Conservation (phyloP, 805 yeast species). For the Brettanomyces naardenensis region DNA sequence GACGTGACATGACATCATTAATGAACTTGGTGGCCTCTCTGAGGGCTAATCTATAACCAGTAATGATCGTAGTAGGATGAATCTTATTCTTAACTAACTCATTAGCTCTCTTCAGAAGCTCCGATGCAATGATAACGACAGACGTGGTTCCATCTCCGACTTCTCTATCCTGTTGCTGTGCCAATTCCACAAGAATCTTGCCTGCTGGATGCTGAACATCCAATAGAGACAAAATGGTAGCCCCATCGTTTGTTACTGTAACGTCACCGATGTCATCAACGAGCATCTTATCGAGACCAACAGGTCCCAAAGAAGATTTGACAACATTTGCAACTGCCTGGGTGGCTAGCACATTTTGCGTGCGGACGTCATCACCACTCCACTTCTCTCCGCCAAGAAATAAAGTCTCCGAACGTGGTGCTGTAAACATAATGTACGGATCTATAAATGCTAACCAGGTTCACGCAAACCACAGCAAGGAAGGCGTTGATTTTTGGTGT, state of each 20-base stretch:
- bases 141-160: conserved; percentile 92
- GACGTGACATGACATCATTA: conserved; percentile 72
- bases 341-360: conserved; percentile 93
- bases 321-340: conserved; percentile 77
- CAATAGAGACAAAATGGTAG: conserved; percentile 80
- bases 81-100: conserved; percentile 88
- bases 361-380: conserved; percentile 93
- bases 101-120: conserved; percentile 84
- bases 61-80: conserved; percentile 96
- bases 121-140: conserved; percentile 93
- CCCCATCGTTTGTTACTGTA: conserved; percentile 98
- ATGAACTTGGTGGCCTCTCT: conserved; percentile 86
- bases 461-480: too few relatives aligned
- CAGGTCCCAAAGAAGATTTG: conserved; percentile 94
- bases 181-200: conserved; percentile 90
- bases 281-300: conserved; percentile 95
- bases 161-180: conserved; percentile 98
- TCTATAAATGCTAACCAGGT: too few relatives aligned
- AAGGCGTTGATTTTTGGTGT: too few relatives aligned
- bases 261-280: conserved; percentile 99
- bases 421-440: conserved; percentile 55
- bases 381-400: conserved; percentile 94
- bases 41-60: conserved; percentile 90
- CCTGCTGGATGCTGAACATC: conserved; percentile 99
- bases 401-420: conserved; percentile 85